These are phyloP conservation scores for Paramarasmius palmivorus DNA, from an alignment of 1,284 basidiomycete genomes.

Conservation along the genomic window DNA sequence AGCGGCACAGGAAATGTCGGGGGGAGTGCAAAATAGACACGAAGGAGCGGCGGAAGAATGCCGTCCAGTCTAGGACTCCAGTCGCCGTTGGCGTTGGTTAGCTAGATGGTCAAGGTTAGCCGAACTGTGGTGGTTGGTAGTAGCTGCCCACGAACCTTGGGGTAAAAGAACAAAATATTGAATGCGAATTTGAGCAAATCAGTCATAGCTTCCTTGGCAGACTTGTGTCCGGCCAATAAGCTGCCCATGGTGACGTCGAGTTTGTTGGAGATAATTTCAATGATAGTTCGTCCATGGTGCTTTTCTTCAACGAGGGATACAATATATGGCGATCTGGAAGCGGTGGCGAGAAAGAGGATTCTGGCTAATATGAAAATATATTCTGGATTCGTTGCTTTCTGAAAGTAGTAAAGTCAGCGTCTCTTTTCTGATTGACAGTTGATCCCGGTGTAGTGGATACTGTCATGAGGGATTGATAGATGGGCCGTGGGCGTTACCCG, in stretches of 20 bases:
- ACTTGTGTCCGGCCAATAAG: conserved; percentile 50
- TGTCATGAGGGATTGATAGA: too few species aligned
- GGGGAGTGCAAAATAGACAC: conserved; percentile 60
- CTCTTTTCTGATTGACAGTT: neutral
- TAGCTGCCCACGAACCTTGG: neutral
- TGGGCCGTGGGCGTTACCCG: too few species aligned
- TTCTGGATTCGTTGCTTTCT: conserved; percentile 66
- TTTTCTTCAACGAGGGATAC: conserved; percentile 62
- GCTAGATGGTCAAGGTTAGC: neutral
- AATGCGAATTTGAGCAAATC: conserved; percentile 79
- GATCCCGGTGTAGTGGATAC: neutral
- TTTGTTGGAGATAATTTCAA: conserved; percentile 61
- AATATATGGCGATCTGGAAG: conserved; percentile 51
- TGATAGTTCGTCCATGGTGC: conserved; percentile 49
- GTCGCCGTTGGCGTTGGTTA: neutral
- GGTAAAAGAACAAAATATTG: conserved; percentile 69
- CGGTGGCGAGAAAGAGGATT: conserved; percentile 74
- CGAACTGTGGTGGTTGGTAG: too few species aligned
- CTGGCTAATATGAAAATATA: conserved; percentile 73
- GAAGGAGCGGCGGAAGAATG: conserved; percentile 59
- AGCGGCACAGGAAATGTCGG: conserved; percentile 60
- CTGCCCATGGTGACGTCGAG: conserved; percentile 49
- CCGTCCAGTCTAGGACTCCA: conserved; percentile 21
- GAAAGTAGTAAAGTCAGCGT: conserved; percentile 10
- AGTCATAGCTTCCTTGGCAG: conserved; percentile 68